These are phyloP conservation scores for Prunus dulcis DNA, from an alignment of 306 rosid genomes.

Conservation along the genomic window DNA sequence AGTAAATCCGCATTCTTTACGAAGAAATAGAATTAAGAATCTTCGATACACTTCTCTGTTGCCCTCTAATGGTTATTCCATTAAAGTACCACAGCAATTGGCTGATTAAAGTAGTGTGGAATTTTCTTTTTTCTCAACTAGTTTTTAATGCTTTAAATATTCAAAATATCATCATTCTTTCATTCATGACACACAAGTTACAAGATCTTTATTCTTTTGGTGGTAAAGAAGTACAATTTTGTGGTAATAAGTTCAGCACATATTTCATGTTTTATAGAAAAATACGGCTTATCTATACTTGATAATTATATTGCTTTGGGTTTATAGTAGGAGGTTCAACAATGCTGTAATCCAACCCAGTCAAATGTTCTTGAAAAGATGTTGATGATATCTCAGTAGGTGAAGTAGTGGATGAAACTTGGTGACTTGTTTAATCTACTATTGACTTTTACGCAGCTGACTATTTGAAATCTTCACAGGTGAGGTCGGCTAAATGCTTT, in stretches of 20 bases:
- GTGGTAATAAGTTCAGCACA: no score
- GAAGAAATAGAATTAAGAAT: slow-evolving; percentile 59
- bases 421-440: background rate
- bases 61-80: slow-evolving; percentile 46
- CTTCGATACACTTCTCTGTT: slow-evolving; percentile 29
- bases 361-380: background rate
- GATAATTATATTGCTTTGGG: background rate
- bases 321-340: background rate
- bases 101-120: slow-evolving; percentile 6
- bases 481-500: background rate
- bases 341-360: background rate
- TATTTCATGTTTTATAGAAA: background rate
- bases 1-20: slow-evolving; percentile 70
- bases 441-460: background rate
- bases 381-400: background rate
- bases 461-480: background rate
- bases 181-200: background rate
- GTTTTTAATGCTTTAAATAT: background rate
- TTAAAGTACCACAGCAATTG: slow-evolving; percentile 23
- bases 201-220: background rate
- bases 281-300: background rate
- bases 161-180: slow-evolving; percentile 1
- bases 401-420: background rate
- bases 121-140: background rate
- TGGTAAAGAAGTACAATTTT: background rate